These are phyloP conservation scores for Apiospora sp. DNA, from an alignment of 2,329 filamentous ascomycete species.

Conservation along the genomic window DNA sequence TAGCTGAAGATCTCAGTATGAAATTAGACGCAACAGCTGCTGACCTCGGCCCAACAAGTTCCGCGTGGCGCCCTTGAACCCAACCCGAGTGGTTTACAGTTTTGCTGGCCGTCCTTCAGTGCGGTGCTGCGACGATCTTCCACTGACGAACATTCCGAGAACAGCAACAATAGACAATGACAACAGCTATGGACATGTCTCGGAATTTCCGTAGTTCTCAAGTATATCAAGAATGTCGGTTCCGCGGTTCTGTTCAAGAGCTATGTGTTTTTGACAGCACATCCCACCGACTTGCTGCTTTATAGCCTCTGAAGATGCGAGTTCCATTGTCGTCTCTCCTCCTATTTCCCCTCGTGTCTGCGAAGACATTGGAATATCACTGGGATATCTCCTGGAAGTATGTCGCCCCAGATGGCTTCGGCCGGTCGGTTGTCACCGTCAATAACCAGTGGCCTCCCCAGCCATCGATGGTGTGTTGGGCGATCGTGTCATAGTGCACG, in stretches of 20 bases:
- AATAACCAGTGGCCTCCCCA: slow-evolving; percentile 81
- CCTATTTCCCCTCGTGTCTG: neutral
- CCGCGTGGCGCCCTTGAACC: too few species aligned
- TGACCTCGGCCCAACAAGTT: too few species aligned
- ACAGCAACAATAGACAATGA: neutral
- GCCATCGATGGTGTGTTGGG: slow-evolving; percentile 68
- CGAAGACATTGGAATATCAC: neutral
- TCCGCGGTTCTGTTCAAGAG: neutral
- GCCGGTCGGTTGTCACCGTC: slow-evolving; percentile 76
- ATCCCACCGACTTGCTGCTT: neutral
- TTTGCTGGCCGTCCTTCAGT: too few species aligned
- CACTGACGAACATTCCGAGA: neutral
- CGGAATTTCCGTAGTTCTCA: neutral
- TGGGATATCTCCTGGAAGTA: neutral
- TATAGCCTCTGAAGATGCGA: neutral
- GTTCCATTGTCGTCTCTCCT: neutral
- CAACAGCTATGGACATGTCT: neutral
- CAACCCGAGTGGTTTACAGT: too few species aligned
- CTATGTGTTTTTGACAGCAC: neutral
- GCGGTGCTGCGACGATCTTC: too few species aligned
- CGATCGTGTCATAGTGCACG: slow-evolving; percentile 66
- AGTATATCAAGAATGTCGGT: neutral
- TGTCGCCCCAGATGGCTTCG: slow-evolving; percentile 55
- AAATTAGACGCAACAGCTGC: too few species aligned
- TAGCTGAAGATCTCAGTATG: too few species aligned